Evolutionary conservation across 805 yeast species (phyloP).

Genomic region (Torulaspora indica): DNA sequence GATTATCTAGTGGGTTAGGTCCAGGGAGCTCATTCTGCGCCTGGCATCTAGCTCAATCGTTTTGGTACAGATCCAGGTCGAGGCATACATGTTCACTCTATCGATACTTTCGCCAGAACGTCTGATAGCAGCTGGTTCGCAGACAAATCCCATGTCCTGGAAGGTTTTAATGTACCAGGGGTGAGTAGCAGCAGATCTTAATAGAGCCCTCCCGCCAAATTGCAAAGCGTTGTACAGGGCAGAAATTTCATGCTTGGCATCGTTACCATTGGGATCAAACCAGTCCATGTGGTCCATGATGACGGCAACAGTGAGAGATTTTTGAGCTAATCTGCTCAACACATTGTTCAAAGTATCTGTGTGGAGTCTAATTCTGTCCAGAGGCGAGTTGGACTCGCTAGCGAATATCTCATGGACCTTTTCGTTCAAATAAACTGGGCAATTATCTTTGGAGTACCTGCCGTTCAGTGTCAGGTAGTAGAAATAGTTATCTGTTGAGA

Average conservation of each 20-base stretch:
- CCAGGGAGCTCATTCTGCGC: slow-evolving; percentile 9
- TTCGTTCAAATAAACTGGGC: slow-evolving; percentile 70
- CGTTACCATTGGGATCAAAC: slow-evolving; percentile 64
- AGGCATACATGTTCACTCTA: slow-evolving; percentile 82
- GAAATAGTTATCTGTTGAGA: slow-evolving; percentile 71
- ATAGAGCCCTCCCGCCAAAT: slow-evolving; percentile 66
- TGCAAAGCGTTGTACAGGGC: slow-evolving; percentile 60
- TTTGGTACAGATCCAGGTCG: slow-evolving; percentile 67
- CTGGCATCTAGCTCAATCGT: background rate
- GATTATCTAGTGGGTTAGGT: background rate
- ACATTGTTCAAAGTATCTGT: slow-evolving; percentile 78
- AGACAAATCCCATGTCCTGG: slow-evolving; percentile 60
- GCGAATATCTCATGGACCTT: slow-evolving; percentile 52
- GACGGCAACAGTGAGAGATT: slow-evolving; percentile 67
- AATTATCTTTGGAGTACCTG: slow-evolving; percentile 53
- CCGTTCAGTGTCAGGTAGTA: slow-evolving; percentile 67
- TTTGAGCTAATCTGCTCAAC: slow-evolving; percentile 55
- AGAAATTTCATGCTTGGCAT: slow-evolving; percentile 60
- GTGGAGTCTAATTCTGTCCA: slow-evolving; percentile 69
- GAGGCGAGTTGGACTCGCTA: slow-evolving; percentile 41
- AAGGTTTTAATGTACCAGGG: slow-evolving; percentile 78
- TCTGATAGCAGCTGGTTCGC: slow-evolving; percentile 68
- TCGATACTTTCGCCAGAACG: slow-evolving; percentile 62
- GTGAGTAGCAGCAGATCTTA: slow-evolving; percentile 64
- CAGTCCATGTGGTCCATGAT: slow-evolving; percentile 94